Evolutionary conservation across 2,329 filamentous ascomycete genomes (phyloP).

Genomic region (Pezicula rhizophila): DNA sequence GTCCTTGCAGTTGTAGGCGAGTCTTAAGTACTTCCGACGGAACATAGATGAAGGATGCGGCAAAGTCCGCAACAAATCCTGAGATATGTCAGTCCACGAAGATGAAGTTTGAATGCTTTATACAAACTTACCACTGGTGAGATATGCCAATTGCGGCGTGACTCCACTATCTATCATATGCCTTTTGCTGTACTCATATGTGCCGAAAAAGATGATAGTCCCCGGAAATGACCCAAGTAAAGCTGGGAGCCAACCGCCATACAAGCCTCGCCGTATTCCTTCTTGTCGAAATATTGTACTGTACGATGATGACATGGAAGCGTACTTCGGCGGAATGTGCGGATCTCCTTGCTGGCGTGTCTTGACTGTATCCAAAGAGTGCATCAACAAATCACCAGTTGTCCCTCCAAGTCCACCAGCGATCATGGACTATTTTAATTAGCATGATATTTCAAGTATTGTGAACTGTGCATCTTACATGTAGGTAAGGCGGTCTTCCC

Average conservation of each 20-base stretch:
- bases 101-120: neutral
- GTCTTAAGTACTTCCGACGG: conserved; percentile 97
- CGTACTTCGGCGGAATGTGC: conserved; percentile 86
- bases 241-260: conserved; percentile 88
- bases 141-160: conserved; percentile 76
- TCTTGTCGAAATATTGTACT: conserved; percentile 90
- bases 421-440: conserved; percentile 70
- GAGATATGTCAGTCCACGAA: conserved; percentile 6
- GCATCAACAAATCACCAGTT: conserved; percentile 96
- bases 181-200: conserved; percentile 93
- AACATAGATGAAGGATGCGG: conserved; percentile 88
- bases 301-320: conserved; percentile 84
- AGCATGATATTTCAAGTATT: conserved; percentile 10
- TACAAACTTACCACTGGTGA: conserved; percentile 62
- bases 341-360: conserved; percentile 96
- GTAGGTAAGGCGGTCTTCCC: conserved; percentile 54
- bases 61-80: conserved; percentile 92
- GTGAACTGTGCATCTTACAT: conserved; percentile 42
- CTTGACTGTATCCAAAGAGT: conserved; percentile 97
- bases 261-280: conserved; percentile 77
- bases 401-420: conserved; percentile 89
- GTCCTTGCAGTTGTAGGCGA: conserved; percentile 89
- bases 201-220: conserved; percentile 91
- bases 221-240: conserved; percentile 89
- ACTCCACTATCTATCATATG: conserved; percentile 79